Percentiles rank a stretch among this genome's conserved stretches.
Conservation (phyloP, 2,329 filamentous ascomycete genomes). For the Diaporthe longicolla region DNA sequence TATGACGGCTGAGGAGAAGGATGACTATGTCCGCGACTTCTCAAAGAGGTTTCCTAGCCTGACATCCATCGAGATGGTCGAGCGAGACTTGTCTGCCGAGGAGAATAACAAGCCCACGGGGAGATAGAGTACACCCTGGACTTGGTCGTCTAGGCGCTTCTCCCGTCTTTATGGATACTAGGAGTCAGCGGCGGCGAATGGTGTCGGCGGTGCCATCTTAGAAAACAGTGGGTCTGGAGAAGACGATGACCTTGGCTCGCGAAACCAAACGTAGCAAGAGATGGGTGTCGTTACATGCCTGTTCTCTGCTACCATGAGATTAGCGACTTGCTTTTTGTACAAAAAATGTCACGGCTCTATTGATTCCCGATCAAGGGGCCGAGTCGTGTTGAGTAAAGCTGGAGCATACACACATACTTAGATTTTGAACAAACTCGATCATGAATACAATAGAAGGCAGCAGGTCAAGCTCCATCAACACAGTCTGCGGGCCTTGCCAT, state of each 20-base stretch:
- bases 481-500: background rate
- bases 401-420: constrained; percentile 30
- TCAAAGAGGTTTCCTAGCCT: constrained; percentile 89
- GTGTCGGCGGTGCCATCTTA: background rate
- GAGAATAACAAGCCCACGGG: constrained; percentile 45
- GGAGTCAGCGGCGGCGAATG: constrained; percentile 22
- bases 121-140: constrained; percentile 40
- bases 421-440: constrained; percentile 7
- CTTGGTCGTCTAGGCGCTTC: constrained; percentile 39
- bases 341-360: background rate
- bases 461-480: background rate
- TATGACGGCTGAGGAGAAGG: constrained; percentile 71
- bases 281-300: constrained; percentile 10
- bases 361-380: background rate
- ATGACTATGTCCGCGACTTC: constrained; percentile 80
- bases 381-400: background rate
- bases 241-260: background rate
- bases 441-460: background rate
- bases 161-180: constrained; percentile 34
- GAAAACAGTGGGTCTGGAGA: background rate
- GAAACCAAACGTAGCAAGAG: background rate
- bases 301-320: constrained; percentile 3
- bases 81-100: constrained; percentile 70
- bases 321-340: constrained; percentile 14
- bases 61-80: constrained; percentile 89